Evolutionary conservation across 495 filamentous ascomycete genomes (phyloP), one percentile per base, ranked within the genome.

Genomic region (Pseudomonodictys pantanalensis): DNA sequence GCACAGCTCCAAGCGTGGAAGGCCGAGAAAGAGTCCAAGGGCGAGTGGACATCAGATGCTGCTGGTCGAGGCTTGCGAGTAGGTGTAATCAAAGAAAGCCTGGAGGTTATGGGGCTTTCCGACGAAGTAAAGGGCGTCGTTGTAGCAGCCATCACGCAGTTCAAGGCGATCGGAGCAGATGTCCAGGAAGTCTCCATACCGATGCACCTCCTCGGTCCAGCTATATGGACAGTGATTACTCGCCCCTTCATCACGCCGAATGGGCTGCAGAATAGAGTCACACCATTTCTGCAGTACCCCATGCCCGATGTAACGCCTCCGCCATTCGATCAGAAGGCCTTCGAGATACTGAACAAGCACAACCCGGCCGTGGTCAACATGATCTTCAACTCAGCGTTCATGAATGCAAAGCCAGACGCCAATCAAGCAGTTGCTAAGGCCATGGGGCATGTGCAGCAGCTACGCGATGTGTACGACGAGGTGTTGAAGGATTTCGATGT

Each of bases 321-420:
- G 11, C 10, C 28, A 2, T 48, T 61, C 23, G 32, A 48, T 22
- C 59, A 62, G 32, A 35, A 49, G 9, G 23, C 46, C n/a, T 51
- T 56, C 25, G 52, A 62, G 1, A 26, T 50, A 1, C 25, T 62
- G 23, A 51, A 56, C 23, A 62, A 56, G n/a, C 53, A 56, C 33
- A 62, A 62, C 33, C 59, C 59, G 20, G 59, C 52, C 2, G 53
- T 57, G 18, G 53, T 57, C 52, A 62, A 62, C 43, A 54, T 62
- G 39, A 42, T 62, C 18, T 62, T 62, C 23, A 62, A 57, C 18
- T 53, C 46, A 9, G 44, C 52, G 17, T 56, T 54, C 29, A 12
- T 57, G 12, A 35, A 51, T 23, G 45, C 32, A 17, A 42, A 45
- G 26, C 25, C 26, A 2, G 41, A 55, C 18, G 47, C 38, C 5